Conservation (phyloP, 2,329 filamentous ascomycete genomes). For the Aspergillus tamarii region DNA sequence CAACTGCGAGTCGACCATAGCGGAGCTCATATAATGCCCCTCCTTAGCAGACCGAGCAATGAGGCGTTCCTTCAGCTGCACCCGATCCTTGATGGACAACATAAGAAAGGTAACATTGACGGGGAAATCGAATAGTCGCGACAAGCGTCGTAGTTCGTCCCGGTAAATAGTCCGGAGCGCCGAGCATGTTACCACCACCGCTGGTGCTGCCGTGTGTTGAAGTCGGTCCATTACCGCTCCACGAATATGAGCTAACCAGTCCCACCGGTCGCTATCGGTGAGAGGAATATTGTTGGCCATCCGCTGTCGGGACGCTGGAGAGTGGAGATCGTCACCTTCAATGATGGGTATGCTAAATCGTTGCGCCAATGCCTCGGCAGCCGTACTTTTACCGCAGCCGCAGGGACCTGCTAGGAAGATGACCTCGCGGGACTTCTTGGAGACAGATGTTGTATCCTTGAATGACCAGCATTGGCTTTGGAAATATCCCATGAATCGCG, state of each 20-base stretch:
- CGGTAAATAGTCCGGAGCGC: conserved; percentile 58
- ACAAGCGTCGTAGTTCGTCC: conserved; percentile 53
- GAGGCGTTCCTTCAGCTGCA: conserved; percentile 51
- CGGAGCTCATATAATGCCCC: conserved; percentile 58
- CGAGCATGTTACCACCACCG: conserved; percentile 58
- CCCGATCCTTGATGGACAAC: conserved; percentile 31
- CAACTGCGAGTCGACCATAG: conserved; percentile 58
- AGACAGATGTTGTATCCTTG: background rate
- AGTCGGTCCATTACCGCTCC: conserved; percentile 26
- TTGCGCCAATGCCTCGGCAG: conserved; percentile 50
- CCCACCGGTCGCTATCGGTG: conserved; percentile 57
- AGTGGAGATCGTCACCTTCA: conserved; percentile 58
- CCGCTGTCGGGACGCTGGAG: conserved; percentile 53
- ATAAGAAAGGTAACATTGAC: conserved; percentile 43
- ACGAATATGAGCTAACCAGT: conserved; percentile 49
- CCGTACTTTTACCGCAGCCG: conserved; percentile 58
- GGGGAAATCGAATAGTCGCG: conserved; percentile 23
- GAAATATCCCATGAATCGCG: conserved; percentile 21
- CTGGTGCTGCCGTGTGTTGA: conserved; percentile 11
- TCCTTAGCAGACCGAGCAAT: conserved; percentile 39
- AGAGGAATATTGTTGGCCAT: conserved; percentile 55
- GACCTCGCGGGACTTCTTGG: conserved; percentile 13
- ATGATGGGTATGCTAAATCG: conserved; percentile 39
- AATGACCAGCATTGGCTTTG: conserved; percentile 19
- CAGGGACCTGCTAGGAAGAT: conserved; percentile 53